These are phyloP conservation scores for Aspergillus kassunensis DNA, from an alignment of 495 filamentous ascomycete genomes.

Conservation along the genomic window DNA sequence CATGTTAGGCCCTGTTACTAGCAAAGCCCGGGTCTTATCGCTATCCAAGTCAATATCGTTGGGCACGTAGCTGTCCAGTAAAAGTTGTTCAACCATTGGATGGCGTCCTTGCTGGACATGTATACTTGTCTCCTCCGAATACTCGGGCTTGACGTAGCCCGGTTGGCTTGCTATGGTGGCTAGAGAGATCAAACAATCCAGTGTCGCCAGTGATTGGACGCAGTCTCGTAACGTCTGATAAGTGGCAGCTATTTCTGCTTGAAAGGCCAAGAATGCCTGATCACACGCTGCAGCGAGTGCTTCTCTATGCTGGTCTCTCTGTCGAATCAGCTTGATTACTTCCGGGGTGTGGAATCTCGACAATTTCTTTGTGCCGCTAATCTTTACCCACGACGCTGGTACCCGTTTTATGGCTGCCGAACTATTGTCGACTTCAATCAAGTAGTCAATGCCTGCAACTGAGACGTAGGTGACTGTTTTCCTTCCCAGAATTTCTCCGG, in stretches of 20 bases:
- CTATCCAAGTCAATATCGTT: slow-evolving; percentile 72
- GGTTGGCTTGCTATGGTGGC: slow-evolving; percentile 79
- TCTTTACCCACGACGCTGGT: slow-evolving; percentile 90
- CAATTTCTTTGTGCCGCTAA: slow-evolving; percentile 88
- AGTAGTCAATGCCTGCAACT: slow-evolving; percentile 86
- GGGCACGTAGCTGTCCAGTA: slow-evolving; percentile 85
- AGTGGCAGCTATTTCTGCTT: slow-evolving; percentile 67
- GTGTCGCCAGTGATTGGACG: slow-evolving; percentile 75
- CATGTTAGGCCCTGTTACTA: slow-evolving; percentile 98
- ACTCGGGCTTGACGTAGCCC: slow-evolving; percentile 85
- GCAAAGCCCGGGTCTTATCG: slow-evolving; percentile 64
- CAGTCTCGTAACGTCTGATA: slow-evolving; percentile 90
- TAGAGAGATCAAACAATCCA: slow-evolving; percentile 89
- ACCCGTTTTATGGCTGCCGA: slow-evolving; percentile 69
- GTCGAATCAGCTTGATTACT: slow-evolving; percentile 73
- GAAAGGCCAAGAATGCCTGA: slow-evolving; percentile 66
- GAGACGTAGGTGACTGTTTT: slow-evolving; percentile 72
- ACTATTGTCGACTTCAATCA: slow-evolving; percentile 83
- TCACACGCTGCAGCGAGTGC: slow-evolving; percentile 90
- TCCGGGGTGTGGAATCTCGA: slow-evolving; percentile 94
- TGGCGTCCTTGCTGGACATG: slow-evolving; percentile 75
- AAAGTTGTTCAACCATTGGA: slow-evolving; percentile 92
- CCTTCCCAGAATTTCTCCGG: slow-evolving; percentile 64
- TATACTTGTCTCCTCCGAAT: slow-evolving; percentile 65
- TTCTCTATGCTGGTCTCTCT: slow-evolving; percentile 94